Evolutionary conservation across 768 basidiomycete species (phyloP), one percentile per base, ranked within the genome.

Genomic region (Coprinellus micaceus): DNA sequence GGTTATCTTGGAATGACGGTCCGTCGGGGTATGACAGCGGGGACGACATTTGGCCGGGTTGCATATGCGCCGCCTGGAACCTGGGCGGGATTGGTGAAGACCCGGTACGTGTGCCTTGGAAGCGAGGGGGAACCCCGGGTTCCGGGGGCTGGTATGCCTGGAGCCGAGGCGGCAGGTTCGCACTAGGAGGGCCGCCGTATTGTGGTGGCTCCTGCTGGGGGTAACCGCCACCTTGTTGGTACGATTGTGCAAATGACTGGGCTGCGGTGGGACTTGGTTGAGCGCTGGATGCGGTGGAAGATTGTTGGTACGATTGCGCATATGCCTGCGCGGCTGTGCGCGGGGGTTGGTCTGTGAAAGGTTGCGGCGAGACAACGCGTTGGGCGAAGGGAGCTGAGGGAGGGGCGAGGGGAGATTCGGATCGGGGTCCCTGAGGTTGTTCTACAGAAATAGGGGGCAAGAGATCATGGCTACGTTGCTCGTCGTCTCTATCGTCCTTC

Each of bases 141-240:
- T 22, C 40, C n/a, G 58, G 44, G 19, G 62, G 62, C 17, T 64
- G 62, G 21, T 63, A 60, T 0, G 64, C 66, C 43, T 69, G 67
- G 49, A 69, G 61, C 37, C 67, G 46, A 4, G 67, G 67, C 1
- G 67, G 66, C 13, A 67, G 58, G 46, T 58, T 62, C 19, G 60
- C 51, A 17, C 29, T 59, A 26, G 25, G 56, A 33, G 21, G 43
- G 41, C 21, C 60, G 52, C 33, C 52, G 58, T 21, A 52, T 36
- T 21, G 25, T n/a, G n/a, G 13, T 33, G 6, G 33, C 6, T 33
- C 13, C 13, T 33, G 33, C 33, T 33, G 33, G 7, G 33, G 33
- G 13, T 33, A 33, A 13, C 33, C 33, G 7, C 33, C 33, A 13
- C 33, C 33, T 13, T 33, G 47, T 39, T 63, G 64, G 44, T 64